Evolutionary conservation across 192 early-diverging fungal genomes (phyloP), one percentile per base, ranked within the genome.

Genomic region (Backusella luteola): DNA sequence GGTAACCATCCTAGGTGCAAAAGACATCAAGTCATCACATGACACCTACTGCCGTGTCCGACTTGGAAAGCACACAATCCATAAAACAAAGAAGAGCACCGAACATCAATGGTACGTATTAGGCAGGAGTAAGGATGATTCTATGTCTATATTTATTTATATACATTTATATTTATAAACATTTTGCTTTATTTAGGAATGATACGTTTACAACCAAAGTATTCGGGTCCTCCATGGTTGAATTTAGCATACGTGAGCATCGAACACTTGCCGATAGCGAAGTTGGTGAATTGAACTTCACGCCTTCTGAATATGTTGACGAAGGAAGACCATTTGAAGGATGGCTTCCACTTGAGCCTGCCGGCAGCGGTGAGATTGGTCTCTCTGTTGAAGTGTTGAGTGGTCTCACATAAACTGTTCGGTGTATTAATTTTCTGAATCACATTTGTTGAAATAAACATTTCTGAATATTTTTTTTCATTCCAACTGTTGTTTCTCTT

Each of bases 31-130:
- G 41, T 26, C 23, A 4, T 81, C 83, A 17, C 76, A 53, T 19
- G 89, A 93, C 66, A 89, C 93, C 15, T 94, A 88, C 77, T 88
- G 91, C 15, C 86, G 83, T 46, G 81, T 91, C 26, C 66, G 80
- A 38, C 77, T 87, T 15, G 88, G 89, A 69, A 82, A 80, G 53
- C 91, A 89, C 39, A 85, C 74, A n/a, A 42, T 96, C 14, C 72
- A 83, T 78, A 93, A 94, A 82, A 94, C 92, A 59, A 94, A 93
- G 84, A 93, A 92, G 77, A 91, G 81, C 5, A 69, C 85, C 15
- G 81, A 87, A 15, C 92, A 91, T 4, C 67, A 66, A 74, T 94
- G 90, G 90, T 90, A 59, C 7, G 66, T 26, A 35, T 34, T 21
- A 21, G 9, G 19, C 34, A 34, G 6, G 36, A 34, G 32, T 17